Conservation (phyloP, 768 basidiomycete genomes). For the Pulveroboletus sp. region DNA sequence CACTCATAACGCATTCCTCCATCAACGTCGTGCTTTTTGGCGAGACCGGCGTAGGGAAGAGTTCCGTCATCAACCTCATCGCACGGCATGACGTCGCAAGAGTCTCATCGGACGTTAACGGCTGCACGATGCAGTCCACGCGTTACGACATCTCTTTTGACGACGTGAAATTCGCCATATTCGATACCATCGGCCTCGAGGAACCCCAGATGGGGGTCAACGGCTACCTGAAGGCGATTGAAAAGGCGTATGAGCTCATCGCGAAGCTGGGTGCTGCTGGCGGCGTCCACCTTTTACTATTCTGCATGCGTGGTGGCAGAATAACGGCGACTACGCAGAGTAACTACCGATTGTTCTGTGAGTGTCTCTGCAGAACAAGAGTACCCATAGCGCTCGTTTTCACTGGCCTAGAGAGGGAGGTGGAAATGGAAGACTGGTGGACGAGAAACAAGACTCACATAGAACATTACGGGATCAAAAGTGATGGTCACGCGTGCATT, state of each 20-base stretch:
- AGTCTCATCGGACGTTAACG: conserved; percentile 26
- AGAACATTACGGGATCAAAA: conserved; percentile 20
- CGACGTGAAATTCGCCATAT: conserved; percentile 20
- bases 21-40: conserved; percentile 40
- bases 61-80: conserved; percentile 30
- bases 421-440: conserved; percentile 34
- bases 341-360: conserved; percentile 38
- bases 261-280: conserved; percentile 20
- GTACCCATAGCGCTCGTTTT: conserved; percentile 40
- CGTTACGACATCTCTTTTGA: conserved; percentile 26
- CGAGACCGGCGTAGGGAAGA: conserved; percentile 35
- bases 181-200: conserved; percentile 35
- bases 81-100: conserved; percentile 18
- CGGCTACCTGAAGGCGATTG: conserved; percentile 25
- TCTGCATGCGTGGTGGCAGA: conserved; percentile 37
- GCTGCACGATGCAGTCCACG: conserved; percentile 34
- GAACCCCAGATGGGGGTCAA: conserved; percentile 28
- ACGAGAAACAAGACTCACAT: conserved; percentile 23
- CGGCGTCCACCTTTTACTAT: conserved; percentile 41
- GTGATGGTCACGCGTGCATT: conserved; percentile 30
- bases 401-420: conserved; percentile 37
- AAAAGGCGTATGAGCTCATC: conserved; percentile 32
- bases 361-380: conserved; percentile 34
- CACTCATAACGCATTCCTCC: background rate
- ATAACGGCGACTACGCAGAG: conserved; percentile 33